These are phyloP conservation scores for Poronia punctata DNA, from an alignment of 495 filamentous ascomycete genomes.

Conservation along the genomic window DNA sequence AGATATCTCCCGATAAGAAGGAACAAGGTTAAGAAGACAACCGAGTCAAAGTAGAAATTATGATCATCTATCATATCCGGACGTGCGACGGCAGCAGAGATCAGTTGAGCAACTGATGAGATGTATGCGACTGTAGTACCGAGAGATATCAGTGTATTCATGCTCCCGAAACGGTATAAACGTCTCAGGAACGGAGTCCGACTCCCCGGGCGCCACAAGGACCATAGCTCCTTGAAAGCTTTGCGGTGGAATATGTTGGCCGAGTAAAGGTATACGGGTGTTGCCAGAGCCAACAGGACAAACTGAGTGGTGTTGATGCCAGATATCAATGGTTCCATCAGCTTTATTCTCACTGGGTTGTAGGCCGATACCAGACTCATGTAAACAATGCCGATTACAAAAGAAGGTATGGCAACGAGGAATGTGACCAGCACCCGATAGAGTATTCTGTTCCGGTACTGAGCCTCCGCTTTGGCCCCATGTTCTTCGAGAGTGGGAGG, in stretches of 20 bases:
- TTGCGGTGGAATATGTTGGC: constrained; percentile 81
- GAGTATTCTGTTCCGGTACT: constrained; percentile 55
- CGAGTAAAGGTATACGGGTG: constrained; percentile 83
- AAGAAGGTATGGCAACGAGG: constrained; percentile 74
- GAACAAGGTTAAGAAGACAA: constrained; percentile 90
- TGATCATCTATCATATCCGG: constrained; percentile 34
- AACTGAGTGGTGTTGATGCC: constrained; percentile 73
- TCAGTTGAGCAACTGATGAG: constrained; percentile 72
- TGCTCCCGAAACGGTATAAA: constrained; percentile 91
- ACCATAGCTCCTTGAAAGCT: constrained; percentile 69
- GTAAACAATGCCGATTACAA: constrained; percentile 84
- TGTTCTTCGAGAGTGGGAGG: constrained; percentile 82
- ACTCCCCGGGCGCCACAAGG: constrained; percentile 77
- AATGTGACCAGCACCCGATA: constrained; percentile 63
- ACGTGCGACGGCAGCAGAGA: constrained; percentile 51
- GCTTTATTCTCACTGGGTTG: constrained; percentile 49
- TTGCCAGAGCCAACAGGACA: constrained; percentile 77
- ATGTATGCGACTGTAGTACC: constrained; percentile 88
- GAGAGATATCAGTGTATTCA: constrained; percentile 88
- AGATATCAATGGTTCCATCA: constrained; percentile 67
- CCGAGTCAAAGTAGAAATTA: constrained; percentile 86
- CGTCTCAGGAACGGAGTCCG: constrained; percentile 64
- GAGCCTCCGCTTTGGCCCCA: constrained; percentile 60
- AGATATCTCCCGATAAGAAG: constrained; percentile 71
- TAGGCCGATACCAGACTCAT: constrained; percentile 68